These are phyloP conservation scores for Quillaja saponaria DNA, from an alignment of 306 rosid species.

Conservation along the genomic window DNA sequence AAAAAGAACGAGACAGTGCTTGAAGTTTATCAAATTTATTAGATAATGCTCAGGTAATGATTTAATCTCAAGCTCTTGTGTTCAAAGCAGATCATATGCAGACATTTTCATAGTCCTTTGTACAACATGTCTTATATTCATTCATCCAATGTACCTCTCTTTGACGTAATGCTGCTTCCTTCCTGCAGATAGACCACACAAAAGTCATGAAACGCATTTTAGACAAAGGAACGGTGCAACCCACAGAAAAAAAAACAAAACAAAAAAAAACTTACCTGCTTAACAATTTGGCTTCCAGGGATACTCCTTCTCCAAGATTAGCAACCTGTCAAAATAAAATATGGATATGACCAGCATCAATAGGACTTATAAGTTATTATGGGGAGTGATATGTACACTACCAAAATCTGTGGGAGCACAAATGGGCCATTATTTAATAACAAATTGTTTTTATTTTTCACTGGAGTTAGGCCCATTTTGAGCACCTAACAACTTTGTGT, in stretches of 20 bases:
- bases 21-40: too few species aligned
- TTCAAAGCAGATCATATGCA: constrained; percentile 21
- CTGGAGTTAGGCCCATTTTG: too few species aligned
- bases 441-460: too few species aligned
- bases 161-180: constrained; percentile 93
- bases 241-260: constrained; percentile 19
- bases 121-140: constrained; percentile 24
- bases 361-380: background rate
- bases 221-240: constrained; percentile 18
- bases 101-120: constrained; percentile 34
- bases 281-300: constrained; percentile 89
- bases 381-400: too few species aligned
- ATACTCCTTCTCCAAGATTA: constrained; percentile 91
- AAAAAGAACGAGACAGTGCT: too few species aligned
- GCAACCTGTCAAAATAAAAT: constrained; percentile 70
- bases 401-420: too few species aligned
- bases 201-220: constrained; percentile 27
- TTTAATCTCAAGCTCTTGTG: constrained; percentile 27
- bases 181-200: constrained; percentile 61
- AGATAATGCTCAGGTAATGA: constrained; percentile 1
- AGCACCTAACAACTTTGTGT: too few species aligned
- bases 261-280: constrained; percentile 58
- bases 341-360: constrained; percentile 24
- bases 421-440: too few species aligned
- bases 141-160: constrained; percentile 70